Base-by-base conservation (phyloP, 192 early-diverging fungal species). In the Coemansia sp. region DNA sequence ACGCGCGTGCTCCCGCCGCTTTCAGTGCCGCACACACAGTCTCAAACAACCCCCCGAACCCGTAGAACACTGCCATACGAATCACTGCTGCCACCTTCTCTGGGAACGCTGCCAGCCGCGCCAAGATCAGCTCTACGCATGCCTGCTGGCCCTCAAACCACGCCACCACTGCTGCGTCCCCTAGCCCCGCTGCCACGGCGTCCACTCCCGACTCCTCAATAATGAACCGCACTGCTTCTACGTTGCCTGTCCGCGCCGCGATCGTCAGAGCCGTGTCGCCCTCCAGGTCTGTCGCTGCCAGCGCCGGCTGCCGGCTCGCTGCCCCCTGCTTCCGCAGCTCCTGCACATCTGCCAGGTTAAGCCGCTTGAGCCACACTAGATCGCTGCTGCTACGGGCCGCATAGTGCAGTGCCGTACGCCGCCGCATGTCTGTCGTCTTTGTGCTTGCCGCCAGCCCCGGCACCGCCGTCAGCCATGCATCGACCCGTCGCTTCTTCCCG, bases 201-300 rank as follows among this genome's bases (percentile, higher is more conserved):
- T 70, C 64, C 18, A 73, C 55, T 23, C 50, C 60, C 0, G 79
- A 64, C 54, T 82, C 74, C 10, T 82, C 64, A 7, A 82, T 49
- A 32, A 82, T 76, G 54, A 68, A 82, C 54, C 71, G 62, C 24
- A 76, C 65, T 1, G 67, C 74, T 14, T 34, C 58, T 3, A 10
- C 56, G 49, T 82, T 75, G 21, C 74, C 79, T 3, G 26, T 22
- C 6, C 62, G 66, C 1, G 74, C 79, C 23, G 74, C 79, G 14
- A 76, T 58, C 12, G 74, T 73, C 68, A 82, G 74, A 55, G 79
- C 60, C 22, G 79, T 66, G 44, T 76, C 69, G 27, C 78, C 78
- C 27, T 50, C 64, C 22, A 81, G 52, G 28, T 81, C 78, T 30
- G 23, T n/a, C 3, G 60, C 52, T 8, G 54, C 65, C 28, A 74